phyloP scores from a whole-genome alignment of 2,329 filamentous ascomycete species.

The Phyllosticta ampelicida region DNA sequence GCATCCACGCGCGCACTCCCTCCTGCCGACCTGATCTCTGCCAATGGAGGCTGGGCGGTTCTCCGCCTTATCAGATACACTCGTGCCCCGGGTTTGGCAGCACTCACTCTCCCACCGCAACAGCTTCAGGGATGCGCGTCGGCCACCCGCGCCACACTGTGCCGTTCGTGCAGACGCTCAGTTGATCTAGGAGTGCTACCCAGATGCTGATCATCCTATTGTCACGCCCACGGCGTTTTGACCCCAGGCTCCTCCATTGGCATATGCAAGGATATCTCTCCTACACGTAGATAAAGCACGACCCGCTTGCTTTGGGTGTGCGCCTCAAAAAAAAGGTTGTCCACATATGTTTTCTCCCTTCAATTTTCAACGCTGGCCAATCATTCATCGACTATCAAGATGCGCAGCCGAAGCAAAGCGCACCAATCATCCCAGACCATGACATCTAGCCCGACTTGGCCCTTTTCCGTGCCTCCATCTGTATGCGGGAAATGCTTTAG shows the following conservation, averaged over 20 bases:
- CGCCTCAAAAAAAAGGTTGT: constrained; percentile 16
- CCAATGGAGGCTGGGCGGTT: no score
- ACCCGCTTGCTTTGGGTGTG: constrained; percentile 16
- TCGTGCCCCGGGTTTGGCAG: background rate
- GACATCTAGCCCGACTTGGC: constrained; percentile 23
- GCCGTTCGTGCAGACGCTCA: background rate
- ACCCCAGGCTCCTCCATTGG: background rate
- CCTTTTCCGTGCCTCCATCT: constrained; percentile 38
- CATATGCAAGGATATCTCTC: background rate
- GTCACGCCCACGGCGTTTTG: background rate
- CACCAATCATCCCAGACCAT: background rate
- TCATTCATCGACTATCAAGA: background rate
- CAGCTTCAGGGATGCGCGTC: background rate
- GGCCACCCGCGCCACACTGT: background rate
- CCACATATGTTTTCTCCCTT: background rate
- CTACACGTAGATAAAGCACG: constrained; percentile 18
- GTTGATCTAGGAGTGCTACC: background rate
- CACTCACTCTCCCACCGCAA: background rate
- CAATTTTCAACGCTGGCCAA: background rate
- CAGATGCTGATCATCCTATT: background rate
- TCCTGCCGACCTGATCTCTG: no score
- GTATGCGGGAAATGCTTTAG: background rate
- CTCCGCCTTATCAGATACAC: background rate
- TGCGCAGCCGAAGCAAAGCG: no score
- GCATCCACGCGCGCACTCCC: background rate